Evolutionary conservation across 2,329 filamentous ascomycete species (phyloP).

Genomic region (Alternaria hordeiaustralica): DNA sequence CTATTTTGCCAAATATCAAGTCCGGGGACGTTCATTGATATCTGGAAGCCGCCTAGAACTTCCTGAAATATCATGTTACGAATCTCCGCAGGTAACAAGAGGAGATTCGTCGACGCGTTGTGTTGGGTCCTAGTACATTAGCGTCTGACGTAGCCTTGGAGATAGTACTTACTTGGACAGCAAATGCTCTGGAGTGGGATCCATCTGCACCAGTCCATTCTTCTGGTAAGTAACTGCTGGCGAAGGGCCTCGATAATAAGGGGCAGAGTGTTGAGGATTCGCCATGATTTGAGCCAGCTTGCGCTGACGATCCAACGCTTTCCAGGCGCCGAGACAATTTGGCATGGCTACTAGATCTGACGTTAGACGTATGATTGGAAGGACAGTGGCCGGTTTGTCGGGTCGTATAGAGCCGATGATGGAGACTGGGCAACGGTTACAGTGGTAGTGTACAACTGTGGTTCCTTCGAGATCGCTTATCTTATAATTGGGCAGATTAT

Average conservation of each 20-base stretch:
- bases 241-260: not conserved
- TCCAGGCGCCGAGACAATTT: not conserved
- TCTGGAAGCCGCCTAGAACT: not conserved
- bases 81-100: not conserved
- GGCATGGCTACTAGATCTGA: not conserved
- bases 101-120: not conserved
- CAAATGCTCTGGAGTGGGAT: not conserved
- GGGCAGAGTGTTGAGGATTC: not conserved
- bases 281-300: not conserved
- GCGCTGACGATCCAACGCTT: not conserved
- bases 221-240: not conserved
- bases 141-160: not conserved
- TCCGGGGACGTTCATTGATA: not conserved
- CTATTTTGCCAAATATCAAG: not conserved
- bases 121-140: not conserved
- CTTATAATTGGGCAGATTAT: not conserved
- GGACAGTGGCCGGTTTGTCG: not conserved
- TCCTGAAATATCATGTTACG: not conserved
- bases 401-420: not conserved
- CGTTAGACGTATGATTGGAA: not conserved
- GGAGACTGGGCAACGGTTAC: not conserved
- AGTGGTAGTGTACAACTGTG: not conserved
- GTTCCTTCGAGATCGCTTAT: not conserved
- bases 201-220: not conserved
- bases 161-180: not conserved